Base-by-base conservation (phyloP, 2,329 filamentous ascomycete genomes). In the Cladophialophora carrionii region DNA sequence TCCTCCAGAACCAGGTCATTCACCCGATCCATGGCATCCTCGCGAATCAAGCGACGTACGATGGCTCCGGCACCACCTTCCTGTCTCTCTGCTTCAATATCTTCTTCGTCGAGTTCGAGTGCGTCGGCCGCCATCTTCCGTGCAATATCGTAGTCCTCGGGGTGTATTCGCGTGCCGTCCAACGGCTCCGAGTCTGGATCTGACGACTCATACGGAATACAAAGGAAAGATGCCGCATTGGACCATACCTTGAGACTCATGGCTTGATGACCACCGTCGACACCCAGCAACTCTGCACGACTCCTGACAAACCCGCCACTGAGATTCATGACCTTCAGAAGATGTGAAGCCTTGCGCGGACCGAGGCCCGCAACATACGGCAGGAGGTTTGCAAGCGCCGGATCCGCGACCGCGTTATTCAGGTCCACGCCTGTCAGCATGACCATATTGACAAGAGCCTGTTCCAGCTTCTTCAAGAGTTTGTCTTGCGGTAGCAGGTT, bases 111-210 rank as follows among this genome's bases (percentile, higher is more conserved):
- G 71, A 99, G 84, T 75, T 97, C 94, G 55, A 99, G 83, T 17
- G 95, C 95, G 81, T 99, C 95, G 3, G 95, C 95, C 22, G 95
- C 95, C 89, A 99, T 98, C 80, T 99, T 99, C 72, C 94, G 91
- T 56, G 92, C 95, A 67, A 99, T 88, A 72, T 99, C 95, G 77
- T 99, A 99, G 76, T 99, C 95, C 80, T 99, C 95, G 1, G 95
- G 95, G 74, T 99, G 95, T 20, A 99, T 92, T 81, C 95, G 90
- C 54, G 95, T 99, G 75, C 95, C 96, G 78, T 99, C 95, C 29
- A 99, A 84, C 64, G 96, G 96, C 75, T 99, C 95, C 0, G 93
- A 91, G 14, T 90, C 85, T 1, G 88, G 85, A 72, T 91, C 92
- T 14, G 88, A 87, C n/a, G 87, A 84, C 70, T 97, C 93, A 74